A percentile compares a stretch with the other conserved stretches of the same genome.
Evolutionary conservation across 2,329 filamentous ascomycete genomes (phyloP).

Genomic region (Bipolaris victoriae): DNA sequence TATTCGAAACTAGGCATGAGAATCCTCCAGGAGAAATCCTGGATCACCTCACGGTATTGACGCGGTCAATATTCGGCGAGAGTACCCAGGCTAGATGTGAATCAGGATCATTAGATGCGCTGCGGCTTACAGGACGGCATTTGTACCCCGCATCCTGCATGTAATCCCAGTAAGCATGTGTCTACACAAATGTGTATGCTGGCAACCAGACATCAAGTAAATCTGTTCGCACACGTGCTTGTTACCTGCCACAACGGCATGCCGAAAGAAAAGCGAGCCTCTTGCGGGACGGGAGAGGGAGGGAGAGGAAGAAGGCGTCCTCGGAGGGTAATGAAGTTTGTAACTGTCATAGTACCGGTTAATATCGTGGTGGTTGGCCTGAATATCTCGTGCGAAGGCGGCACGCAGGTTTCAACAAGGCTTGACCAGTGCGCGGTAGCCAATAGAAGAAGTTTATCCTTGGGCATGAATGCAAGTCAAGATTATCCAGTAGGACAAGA

Average conservation of each 20-base stretch:
- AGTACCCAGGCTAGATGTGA: not conserved
- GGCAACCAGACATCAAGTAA: not conserved
- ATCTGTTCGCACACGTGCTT: not conserved
- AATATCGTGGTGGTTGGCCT: not conserved
- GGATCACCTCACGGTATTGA: not conserved
- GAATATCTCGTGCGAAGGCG: not conserved
- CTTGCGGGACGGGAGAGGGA: not conserved
- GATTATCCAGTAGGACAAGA: constrained; percentile 4
- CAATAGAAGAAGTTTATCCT: not conserved
- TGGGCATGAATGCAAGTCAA: not conserved
- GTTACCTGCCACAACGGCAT: not conserved
- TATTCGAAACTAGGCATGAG: not conserved
- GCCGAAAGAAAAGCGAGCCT: not conserved
- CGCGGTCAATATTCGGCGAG: not conserved
- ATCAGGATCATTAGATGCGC: not conserved
- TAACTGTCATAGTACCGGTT: not conserved
- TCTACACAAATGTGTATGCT: too few relatives aligned
- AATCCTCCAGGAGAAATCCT: not conserved
- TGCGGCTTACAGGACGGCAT: not conserved
- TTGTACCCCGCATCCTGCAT: too few relatives aligned
- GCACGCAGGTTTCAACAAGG: not conserved
- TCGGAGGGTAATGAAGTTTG: not conserved
- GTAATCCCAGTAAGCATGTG: too few relatives aligned
- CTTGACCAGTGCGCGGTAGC: not conserved
- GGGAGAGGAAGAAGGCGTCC: not conserved